These are phyloP conservation scores for Xylaria sp. DNA, from an alignment of 495 filamentous ascomycete species.

Conservation along the genomic window DNA sequence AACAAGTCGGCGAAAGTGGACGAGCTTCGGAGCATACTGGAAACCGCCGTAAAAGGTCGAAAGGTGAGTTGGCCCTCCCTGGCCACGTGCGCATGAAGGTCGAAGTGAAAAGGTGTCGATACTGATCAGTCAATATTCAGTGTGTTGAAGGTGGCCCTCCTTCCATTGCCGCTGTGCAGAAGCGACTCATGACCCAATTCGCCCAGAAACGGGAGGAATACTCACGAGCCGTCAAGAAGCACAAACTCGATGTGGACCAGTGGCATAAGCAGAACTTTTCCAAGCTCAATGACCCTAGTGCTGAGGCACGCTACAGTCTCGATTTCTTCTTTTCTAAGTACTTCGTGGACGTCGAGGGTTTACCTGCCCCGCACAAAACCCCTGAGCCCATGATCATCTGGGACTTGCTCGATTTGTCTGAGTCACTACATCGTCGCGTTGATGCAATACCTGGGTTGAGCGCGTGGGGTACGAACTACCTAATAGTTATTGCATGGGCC, in stretches of 20 bases:
- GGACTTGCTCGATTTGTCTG: background rate
- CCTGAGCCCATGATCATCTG: conserved; percentile 8
- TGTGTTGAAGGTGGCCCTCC: conserved; percentile 20
- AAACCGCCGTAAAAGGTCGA: conserved; percentile 14
- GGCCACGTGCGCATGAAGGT: background rate
- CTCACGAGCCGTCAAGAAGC: background rate
- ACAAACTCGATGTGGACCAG: background rate
- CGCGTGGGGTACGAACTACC: background rate
- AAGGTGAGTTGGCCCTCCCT: background rate
- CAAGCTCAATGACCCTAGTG: conserved; percentile 12
- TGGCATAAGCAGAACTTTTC: conserved; percentile 20
- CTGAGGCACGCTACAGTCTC: conserved; percentile 20
- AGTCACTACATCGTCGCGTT: background rate
- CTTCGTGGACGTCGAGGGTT: conserved; percentile 15
- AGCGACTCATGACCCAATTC: conserved; percentile 4
- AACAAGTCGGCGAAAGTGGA: background rate
- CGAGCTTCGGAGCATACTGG: conserved; percentile 3
- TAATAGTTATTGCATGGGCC: conserved; percentile 14
- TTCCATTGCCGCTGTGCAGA: background rate
- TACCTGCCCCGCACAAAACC: conserved; percentile 10
- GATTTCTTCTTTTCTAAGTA: conserved; percentile 16
- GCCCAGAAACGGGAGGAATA: background rate
- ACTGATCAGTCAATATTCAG: background rate
- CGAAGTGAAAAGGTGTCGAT: background rate
- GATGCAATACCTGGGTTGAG: conserved; percentile 9